Percentiles rank a stretch among this genome's conserved stretches.
These are phyloP conservation scores for Polyporus arcularius DNA, from an alignment of 768 basidiomycete species.

Conservation along the genomic window DNA sequence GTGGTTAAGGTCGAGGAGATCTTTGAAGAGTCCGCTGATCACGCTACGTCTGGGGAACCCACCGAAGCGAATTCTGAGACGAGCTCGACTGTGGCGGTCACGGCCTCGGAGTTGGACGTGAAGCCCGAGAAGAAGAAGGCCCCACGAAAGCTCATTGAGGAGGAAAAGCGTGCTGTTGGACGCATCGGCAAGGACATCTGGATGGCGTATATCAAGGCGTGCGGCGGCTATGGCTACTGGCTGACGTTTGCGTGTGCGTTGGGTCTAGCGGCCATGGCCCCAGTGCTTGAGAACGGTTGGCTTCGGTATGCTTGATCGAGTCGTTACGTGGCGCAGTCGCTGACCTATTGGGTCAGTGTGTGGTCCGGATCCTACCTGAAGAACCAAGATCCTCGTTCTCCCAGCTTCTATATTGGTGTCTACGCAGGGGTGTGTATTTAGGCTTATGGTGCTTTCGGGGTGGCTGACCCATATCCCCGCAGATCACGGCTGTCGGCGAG, in stretches of 20 bases:
- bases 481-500: conserved; percentile 42
- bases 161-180: conserved; percentile 52
- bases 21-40: conserved; percentile 21
- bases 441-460: background rate
- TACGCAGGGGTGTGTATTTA: conserved; percentile 60
- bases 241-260: conserved; percentile 36
- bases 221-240: conserved; percentile 43
- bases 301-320: conserved; percentile 28
- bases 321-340: conserved; percentile 21
- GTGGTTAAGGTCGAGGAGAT: conserved; percentile 38
- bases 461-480: conserved; percentile 21
- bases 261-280: conserved; percentile 40
- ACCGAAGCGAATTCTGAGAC: conserved; percentile 39
- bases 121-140: conserved; percentile 46
- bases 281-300: conserved; percentile 53
- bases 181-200: conserved; percentile 48
- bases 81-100: conserved; percentile 43
- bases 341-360: conserved; percentile 21
- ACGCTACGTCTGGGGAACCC: conserved; percentile 16
- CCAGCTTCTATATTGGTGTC: conserved; percentile 63
- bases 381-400: conserved; percentile 23
- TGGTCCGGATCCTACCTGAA: conserved; percentile 42
- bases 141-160: conserved; percentile 82
- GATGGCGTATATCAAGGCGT: conserved; percentile 44
- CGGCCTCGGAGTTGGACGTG: conserved; percentile 30